A percentile compares a stretch with the other conserved stretches of the same genome.
Conservation (phyloP, 2,329 filamentous ascomycete genomes). For the Arthrobotrys pseudoclavata region DNA sequence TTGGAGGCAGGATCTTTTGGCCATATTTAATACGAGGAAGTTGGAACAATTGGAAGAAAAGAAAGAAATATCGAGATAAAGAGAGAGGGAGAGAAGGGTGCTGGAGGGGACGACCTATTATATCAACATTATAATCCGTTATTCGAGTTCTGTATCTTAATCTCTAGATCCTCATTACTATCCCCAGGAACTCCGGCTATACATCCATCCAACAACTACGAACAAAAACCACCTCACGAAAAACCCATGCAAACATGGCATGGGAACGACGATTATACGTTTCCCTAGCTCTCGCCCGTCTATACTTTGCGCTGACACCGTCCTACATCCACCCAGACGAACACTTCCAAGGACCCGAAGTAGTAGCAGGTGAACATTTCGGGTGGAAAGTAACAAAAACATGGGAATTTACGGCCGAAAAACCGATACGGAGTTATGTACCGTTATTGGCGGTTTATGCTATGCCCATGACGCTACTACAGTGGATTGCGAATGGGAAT, state of each 20-base stretch:
- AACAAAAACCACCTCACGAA: neutral
- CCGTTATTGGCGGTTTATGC: slow-evolving; percentile 97
- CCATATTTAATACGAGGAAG: neutral
- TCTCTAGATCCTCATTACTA: too few relatives aligned
- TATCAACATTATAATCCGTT: neutral
- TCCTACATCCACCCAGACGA: slow-evolving; percentile 99
- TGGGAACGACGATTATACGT: slow-evolving; percentile 88
- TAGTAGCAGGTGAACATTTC: slow-evolving; percentile 94
- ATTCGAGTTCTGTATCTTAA: neutral
- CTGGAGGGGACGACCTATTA: neutral
- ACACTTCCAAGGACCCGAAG: slow-evolving; percentile 98
- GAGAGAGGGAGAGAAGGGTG: neutral
- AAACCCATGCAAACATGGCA: slow-evolving; percentile 71
- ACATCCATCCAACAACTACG: neutral
- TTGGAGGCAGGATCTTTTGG: neutral
- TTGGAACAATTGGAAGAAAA: neutral
- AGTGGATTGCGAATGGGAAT: slow-evolving; percentile 90
- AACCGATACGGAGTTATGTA: slow-evolving; percentile 94
- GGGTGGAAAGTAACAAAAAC: slow-evolving; percentile 89
- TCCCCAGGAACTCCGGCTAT: too few relatives aligned
- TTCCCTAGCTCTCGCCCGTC: slow-evolving; percentile 83
- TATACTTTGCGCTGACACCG: slow-evolving; percentile 93
- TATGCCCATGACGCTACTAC: slow-evolving; percentile 89
- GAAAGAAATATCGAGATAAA: neutral
- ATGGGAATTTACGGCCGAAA: slow-evolving; percentile 93